Conservation (phyloP, 148 eudicot species). For the Vaccinium macrocarpon region DNA sequence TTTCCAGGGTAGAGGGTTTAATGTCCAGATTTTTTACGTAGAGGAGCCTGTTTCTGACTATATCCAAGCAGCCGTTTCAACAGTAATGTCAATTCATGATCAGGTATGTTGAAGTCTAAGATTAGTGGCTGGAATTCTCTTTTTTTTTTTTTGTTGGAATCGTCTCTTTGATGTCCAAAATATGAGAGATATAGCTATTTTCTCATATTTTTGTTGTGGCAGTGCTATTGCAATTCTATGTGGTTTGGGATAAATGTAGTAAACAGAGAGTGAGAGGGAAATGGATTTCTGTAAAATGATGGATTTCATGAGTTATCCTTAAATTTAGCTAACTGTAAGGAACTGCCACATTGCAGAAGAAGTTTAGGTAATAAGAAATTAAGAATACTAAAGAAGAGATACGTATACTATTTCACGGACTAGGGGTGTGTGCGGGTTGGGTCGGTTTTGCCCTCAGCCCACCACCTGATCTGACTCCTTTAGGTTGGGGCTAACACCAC, state of each 20-base stretch:
- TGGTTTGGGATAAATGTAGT: background rate
- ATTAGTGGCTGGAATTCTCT: background rate
- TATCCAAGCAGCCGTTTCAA: constrained; percentile 86
- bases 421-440: too few relatives aligned
- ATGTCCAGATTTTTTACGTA: constrained; percentile 66
- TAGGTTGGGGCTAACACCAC: too few relatives aligned
- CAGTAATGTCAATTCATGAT: constrained; percentile 76
- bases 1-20: constrained; percentile 88
- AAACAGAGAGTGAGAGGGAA: background rate
- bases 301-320: background rate
- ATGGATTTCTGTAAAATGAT: background rate
- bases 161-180: background rate
- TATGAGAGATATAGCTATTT: background rate
- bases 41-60: constrained; percentile 95
- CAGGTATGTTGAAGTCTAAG: constrained; percentile 43
- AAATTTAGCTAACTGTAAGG: background rate
- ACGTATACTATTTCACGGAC: background rate
- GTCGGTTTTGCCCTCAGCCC: too few relatives aligned
- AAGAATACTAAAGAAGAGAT: background rate
- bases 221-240: background rate
- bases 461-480: too few relatives aligned
- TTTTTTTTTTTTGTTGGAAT: background rate
- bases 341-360: background rate
- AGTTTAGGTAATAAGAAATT: background rate
- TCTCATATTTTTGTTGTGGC: background rate